Evolutionary conservation across 257 asterid genomes (phyloP), one percentile per base, ranked within the genome.

Genomic region (Capsicum pubescens): DNA sequence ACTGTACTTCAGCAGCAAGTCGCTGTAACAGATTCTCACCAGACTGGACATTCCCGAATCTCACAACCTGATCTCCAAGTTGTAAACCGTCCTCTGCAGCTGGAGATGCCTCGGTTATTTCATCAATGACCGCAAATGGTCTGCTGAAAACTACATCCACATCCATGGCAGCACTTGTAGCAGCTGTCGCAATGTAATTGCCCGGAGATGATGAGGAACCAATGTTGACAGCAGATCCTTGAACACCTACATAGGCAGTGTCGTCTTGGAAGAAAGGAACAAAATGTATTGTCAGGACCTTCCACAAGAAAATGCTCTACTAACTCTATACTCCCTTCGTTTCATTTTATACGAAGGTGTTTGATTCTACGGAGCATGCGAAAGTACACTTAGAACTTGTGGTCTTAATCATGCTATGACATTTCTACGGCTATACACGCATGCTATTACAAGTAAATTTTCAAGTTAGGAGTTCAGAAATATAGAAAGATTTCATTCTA

Each of bases 41-140:
- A 52, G 82, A 84, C 83, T 93, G 98, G 63, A 95, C 97, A 86
- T 83, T 81, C 74, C 98, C 98, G 85, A 95, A 97, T 89, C 93
- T 97, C 71, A 95, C 91, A 80, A 97, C 90, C 90, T 90, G 99
- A 89, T 97, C 99, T 35, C 99, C 98, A 60, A 97, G 96, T 84
- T 95, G 98, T 81, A 97, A 83, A 19, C 99, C 98, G 84, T 95
- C 99, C 89, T 93, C 99, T 74, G 97, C 97, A 16, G 98, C 98
- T 63, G 98, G 99, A 80, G 98, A 97, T 5, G 91, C 90, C 88
- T 95, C 98, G 32, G 90, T 88, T 86, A 97, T 97, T 88, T 97
- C 97, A 87, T 97, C 99, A 12, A 97, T 91, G 86, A 93, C 79
- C 13, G 97, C 98, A 84, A 97, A 97, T 78, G 98, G 97, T 83